Base-by-base conservation (phyloP, 176 grass and related monocot genomes). In the Areca catechu region DNA sequence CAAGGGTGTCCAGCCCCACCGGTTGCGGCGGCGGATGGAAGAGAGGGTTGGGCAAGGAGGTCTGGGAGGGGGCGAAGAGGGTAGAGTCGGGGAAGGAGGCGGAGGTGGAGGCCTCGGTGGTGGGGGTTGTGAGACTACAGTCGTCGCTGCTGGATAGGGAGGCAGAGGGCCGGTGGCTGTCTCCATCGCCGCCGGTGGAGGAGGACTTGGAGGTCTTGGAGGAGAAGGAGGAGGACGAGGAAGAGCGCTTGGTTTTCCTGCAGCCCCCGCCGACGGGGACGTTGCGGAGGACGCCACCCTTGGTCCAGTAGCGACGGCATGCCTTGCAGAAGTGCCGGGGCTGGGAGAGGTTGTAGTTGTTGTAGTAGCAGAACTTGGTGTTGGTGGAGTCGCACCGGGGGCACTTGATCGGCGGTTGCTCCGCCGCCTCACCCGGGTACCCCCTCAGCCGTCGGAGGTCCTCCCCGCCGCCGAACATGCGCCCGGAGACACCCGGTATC, bases 331-430 rank as follows among this genome's bases (percentile, higher is more conserved):
- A 80, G 70, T 80, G 77, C 1, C 77, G 77, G 15, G 77, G 77
- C 70, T 80, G 77, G 5, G 77, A 68, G 56, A 80, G 77, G n/a
- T 80, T 80, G 22, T 80, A 80, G 30, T 80, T 80, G 37, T 80
- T 80, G 50, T 80, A 80, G 70, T 80, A 80, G 50, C 77, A 80
- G 50, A 80, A 80, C 22, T 80, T 80, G 19, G 77, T 80, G 48
- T 80, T 74, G 4, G 66, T 56, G 53, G 66, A 69, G 4, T 69
- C 66, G 66, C 66, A 69, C 10, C 66, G 52, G 0, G 66, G 66
- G 53, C 66, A 69, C 66, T 69, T 69, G 16, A 57, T 55, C 7
- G 19, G 7, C 2, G 7, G 18, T 21, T 21, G 18, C 21, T 55
- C 9, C 21, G 20, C 21, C 19, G 9, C 21, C 21, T 19, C 18